Percentiles rank a stretch among this genome's conserved stretches.
Conservation (phyloP, 2,329 filamentous ascomycete species). For the Rutstroemia sp. region DNA sequence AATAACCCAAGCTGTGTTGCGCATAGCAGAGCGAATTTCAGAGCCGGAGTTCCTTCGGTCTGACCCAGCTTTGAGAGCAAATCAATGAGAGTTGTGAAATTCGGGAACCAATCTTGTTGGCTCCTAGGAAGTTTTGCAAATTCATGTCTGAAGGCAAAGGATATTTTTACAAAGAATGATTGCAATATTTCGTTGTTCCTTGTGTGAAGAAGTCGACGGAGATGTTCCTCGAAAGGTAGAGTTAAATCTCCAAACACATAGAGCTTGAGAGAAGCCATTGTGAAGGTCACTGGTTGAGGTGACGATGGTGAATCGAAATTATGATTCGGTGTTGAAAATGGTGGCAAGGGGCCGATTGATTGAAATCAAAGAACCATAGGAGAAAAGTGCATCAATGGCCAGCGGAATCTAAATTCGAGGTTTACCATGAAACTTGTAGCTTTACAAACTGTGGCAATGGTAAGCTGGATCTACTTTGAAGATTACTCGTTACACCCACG, state of each 20-base stretch:
- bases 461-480: no score
- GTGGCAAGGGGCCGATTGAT: neutral
- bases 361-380: neutral
- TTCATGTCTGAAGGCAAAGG: neutral
- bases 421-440: neutral
- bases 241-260: neutral
- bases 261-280: neutral
- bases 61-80: neutral
- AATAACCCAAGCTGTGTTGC: neutral
- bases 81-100: neutral
- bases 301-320: neutral
- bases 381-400: neutral
- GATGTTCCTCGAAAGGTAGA: neutral
- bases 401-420: neutral
- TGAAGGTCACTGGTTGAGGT: neutral
- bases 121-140: neutral
- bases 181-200: neutral
- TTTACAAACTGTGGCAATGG: no score
- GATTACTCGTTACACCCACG: no score
- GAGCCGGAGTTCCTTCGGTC: neutral
- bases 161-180: neutral
- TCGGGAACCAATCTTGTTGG: neutral
- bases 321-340: neutral
- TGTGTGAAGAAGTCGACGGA: neutral
- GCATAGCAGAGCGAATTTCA: neutral